These are phyloP conservation scores for Colletotrichum incanum DNA, from an alignment of 2,329 filamentous ascomycete genomes.

Conservation along the genomic window DNA sequence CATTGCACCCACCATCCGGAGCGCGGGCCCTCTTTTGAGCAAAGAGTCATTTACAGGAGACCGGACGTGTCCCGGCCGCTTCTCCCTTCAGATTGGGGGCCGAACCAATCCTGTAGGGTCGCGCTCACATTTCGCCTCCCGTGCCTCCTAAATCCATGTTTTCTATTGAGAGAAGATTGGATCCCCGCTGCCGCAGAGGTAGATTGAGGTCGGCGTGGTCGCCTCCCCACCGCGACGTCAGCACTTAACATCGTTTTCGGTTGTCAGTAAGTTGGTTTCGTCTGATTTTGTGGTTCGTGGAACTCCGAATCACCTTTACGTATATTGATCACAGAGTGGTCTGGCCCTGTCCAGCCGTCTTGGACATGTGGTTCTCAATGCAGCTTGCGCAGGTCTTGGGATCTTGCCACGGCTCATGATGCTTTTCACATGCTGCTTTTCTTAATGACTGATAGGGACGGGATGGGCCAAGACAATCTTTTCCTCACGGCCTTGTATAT, in stretches of 20 bases:
- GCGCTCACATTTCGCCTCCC: constrained; percentile 8
- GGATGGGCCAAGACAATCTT: background rate
- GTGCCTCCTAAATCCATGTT: background rate
- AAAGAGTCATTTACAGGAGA: constrained; percentile 38
- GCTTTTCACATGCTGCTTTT: too few species aligned
- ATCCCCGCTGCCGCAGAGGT: constrained; percentile 8
- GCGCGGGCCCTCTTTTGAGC: constrained; percentile 3
- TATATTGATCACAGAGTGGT: constrained; percentile 12
- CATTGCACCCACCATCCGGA: constrained; percentile 20
- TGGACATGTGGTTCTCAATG: constrained; percentile 26
- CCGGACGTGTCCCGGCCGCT: constrained; percentile 22
- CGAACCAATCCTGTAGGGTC: background rate
- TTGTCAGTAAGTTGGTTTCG: background rate
- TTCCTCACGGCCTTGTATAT: background rate
- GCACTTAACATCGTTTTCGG: constrained; percentile 1
- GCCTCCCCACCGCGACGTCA: constrained; percentile 19
- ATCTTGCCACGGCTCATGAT: constrained; percentile 10
- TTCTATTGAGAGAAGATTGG: constrained; percentile 4
- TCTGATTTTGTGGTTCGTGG: constrained; percentile 34
- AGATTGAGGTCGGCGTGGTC: background rate
- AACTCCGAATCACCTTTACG: constrained; percentile 1
- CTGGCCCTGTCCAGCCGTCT: constrained; percentile 21
- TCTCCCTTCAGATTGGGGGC: background rate
- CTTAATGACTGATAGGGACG: constrained; percentile 7
- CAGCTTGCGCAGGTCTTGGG: background rate